Evolutionary conservation across 306 rosid genomes (phyloP), one percentile per base, ranked within the genome.

Genomic region (Citrullus colocynthis): DNA sequence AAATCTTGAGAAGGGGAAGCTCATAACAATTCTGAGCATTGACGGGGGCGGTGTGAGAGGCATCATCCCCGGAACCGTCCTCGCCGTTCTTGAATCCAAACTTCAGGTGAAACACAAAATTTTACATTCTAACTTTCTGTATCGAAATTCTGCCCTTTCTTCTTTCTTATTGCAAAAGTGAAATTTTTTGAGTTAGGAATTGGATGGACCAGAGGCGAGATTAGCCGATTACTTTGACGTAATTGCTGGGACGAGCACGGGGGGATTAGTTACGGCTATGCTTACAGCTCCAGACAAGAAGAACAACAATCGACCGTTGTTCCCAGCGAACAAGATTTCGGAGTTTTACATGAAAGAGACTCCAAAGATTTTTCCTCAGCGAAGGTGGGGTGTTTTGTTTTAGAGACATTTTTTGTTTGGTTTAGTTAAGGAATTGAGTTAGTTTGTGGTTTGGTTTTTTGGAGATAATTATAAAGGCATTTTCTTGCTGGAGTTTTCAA

Each of bases 191-290:
- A 32, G 7, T 67, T 44, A 79, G 82, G 71, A 71, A 58, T 5
- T 79, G 49, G 82, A 79, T 12, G 78, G 72, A 0, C 61, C 71
- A 4, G 56, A 71, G 12, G 82, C 21, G n/a, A 57, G 78, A 57
- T 28, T 71, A 6, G 82, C 71, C 5, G 82, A 79, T 44, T 79
- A 79, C 66, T 79, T 79, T 78, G 82, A 79, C 61, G 69, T 71
- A 28, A n/a, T 79, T 9, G 82, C 82, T 0, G 82, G 82, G 14
- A 79, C 82, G 56, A 79, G 82, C 11, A 79, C 82, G 13, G 82
- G 82, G 9, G 82, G 82, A 14, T 55, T 79, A 6, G 82, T 79
- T 13, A 12, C 72, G 21, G 6, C 78, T 51, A 79, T 79, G 82
- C 78, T 79, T 28, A 71, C 82, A 11, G 48, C 78, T 79, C 82